Percentiles rank a stretch among this genome's conserved stretches.
These are phyloP conservation scores for Streptanthus diversifolius DNA, from an alignment of 345 rosid genomes.

Conservation along the genomic window DNA sequence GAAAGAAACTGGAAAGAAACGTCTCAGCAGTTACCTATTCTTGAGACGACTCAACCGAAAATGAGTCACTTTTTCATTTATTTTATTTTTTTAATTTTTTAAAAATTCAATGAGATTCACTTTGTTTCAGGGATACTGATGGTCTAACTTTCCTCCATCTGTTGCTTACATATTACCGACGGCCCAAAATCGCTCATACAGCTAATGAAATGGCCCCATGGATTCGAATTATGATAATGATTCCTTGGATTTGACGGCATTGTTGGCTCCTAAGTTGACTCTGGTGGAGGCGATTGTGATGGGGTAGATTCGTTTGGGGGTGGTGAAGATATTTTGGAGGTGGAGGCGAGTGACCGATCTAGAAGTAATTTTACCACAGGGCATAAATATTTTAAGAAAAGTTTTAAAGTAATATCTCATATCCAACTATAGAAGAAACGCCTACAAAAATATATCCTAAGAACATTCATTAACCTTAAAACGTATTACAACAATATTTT, in stretches of 20 bases:
- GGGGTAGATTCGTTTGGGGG: background rate
- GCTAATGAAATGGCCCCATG: constrained; percentile 9
- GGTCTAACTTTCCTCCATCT: constrained; percentile 24
- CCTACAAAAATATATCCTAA: background rate
- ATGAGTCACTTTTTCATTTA: too few relatives aligned
- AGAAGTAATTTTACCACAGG: background rate
- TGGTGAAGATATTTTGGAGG: background rate
- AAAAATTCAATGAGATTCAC: too few relatives aligned
- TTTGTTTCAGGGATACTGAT: too few relatives aligned
- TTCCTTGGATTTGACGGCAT: background rate
- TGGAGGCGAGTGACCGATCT: background rate
- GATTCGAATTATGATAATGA: constrained; percentile 8
- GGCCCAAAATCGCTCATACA: constrained; percentile 2
- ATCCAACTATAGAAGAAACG: background rate
- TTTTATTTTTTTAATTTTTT: too few relatives aligned
- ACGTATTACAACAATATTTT: too few relatives aligned
- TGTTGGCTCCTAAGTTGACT: background rate
- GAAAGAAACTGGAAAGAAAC: too few relatives aligned
- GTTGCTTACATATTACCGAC: constrained; percentile 23
- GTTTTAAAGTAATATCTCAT: background rate
- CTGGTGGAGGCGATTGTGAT: background rate
- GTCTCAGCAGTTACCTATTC: too few relatives aligned
- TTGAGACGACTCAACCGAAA: too few relatives aligned
- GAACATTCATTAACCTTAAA: background rate
- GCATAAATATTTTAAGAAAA: background rate